A percentile compares a stretch with the other conserved stretches of the same genome.
These are phyloP conservation scores for Myxozyma mucilagina DNA, from an alignment of 805 yeast genomes.

Conservation along the genomic window DNA sequence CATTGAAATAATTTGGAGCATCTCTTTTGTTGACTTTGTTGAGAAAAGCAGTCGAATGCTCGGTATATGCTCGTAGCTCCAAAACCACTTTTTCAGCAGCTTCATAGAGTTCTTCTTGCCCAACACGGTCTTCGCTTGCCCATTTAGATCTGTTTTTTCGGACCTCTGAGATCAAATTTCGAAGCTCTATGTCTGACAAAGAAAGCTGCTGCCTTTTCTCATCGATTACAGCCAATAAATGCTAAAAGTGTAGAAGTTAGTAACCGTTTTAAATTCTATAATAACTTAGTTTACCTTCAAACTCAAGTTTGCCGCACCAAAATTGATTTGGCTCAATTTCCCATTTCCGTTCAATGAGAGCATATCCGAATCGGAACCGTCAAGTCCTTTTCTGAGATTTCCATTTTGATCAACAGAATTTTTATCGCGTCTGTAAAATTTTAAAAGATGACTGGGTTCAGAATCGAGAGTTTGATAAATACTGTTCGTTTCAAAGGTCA, in stretches of 20 bases:
- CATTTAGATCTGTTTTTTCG: slow-evolving; percentile 94
- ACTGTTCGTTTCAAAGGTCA: slow-evolving; percentile 8
- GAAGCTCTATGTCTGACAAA: slow-evolving; percentile 77
- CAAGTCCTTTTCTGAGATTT: neutral
- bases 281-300: slow-evolving; percentile 47
- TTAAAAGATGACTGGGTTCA: slow-evolving; percentile 4
- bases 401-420: neutral
- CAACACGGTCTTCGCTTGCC: slow-evolving; percentile 82
- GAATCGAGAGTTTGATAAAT: slow-evolving; percentile 25
- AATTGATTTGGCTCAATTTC: slow-evolving; percentile 33
- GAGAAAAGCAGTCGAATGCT: slow-evolving; percentile 93
- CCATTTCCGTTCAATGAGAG: neutral
- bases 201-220: slow-evolving; percentile 69
- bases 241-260: slow-evolving; percentile 36
- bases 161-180: slow-evolving; percentile 85
- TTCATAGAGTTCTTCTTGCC: slow-evolving; percentile 96
- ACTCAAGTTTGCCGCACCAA: slow-evolving; percentile 75
- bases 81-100: slow-evolving; percentile 94
- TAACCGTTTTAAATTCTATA: neutral
- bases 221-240: slow-evolving; percentile 76
- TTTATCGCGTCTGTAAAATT: neutral
- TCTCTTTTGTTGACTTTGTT: slow-evolving; percentile 96
- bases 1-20: slow-evolving; percentile 92
- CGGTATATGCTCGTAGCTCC: slow-evolving; percentile 88
- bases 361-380: neutral